Conservation (phyloP, 305 asterid genomes). For the Striga hermonthica region DNA sequence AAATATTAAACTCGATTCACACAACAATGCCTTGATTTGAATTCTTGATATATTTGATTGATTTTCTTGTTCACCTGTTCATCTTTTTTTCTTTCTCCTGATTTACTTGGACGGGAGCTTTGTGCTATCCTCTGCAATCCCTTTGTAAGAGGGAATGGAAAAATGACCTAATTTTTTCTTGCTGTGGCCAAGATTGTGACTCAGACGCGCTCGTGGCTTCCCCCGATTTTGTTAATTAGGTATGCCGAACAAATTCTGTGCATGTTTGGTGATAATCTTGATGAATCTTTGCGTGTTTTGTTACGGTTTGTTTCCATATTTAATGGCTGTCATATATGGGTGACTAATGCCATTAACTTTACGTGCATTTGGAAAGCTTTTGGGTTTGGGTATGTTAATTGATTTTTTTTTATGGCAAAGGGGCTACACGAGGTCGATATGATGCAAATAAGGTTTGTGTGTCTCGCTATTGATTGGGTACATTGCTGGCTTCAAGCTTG, state of each 20-base stretch:
- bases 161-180: constrained; percentile 28
- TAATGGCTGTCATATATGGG: constrained; percentile 20
- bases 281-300: constrained; percentile 17
- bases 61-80: constrained; percentile 29
- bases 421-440: constrained; percentile 12
- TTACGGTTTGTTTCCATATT: constrained; percentile 6
- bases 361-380: constrained; percentile 31
- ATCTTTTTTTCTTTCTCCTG: constrained; percentile 19
- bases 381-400: constrained; percentile 18
- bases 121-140: constrained; percentile 20
- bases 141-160: constrained; percentile 7
- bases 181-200: constrained; percentile 34
- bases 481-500: constrained; percentile 28
- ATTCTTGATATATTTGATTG: constrained; percentile 3
- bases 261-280: constrained; percentile 8
- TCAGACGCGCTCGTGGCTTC: constrained; percentile 29
- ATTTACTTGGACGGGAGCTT: constrained; percentile 27
- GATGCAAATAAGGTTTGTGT: constrained; percentile 24
- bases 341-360: constrained; percentile 31
- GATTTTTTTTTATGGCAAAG: constrained; percentile 31
- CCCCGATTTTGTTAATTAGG: constrained; percentile 34
- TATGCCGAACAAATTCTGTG: constrained; percentile 28
- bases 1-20: constrained; percentile 18
- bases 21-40: constrained; percentile 22
- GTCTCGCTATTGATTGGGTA: constrained; percentile 21